Percentiles rank a stretch among this genome's conserved stretches.
phyloP scores from a whole-genome alignment of 495 filamentous ascomycete genomes.

The Neurospora sp. region DNA sequence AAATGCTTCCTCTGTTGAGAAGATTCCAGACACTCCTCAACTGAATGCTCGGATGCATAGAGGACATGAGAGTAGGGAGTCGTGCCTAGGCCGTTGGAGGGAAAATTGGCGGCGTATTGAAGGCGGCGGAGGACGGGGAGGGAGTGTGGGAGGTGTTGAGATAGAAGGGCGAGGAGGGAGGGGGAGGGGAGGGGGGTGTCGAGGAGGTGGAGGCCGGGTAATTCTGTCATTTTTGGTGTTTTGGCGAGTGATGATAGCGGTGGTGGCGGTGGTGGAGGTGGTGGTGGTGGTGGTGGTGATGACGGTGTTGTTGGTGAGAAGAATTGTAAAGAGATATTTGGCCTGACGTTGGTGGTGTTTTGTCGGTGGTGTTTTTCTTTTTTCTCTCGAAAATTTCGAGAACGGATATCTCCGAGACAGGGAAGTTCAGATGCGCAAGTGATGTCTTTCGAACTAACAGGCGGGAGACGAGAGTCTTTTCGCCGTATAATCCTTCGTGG shows the following conservation, averaged over 20 bases:
- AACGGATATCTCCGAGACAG: background rate
- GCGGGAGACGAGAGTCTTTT: background rate
- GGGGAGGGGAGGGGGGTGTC: slow-evolving; percentile 28
- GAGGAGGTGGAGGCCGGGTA: background rate
- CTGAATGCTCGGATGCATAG: slow-evolving; percentile 20
- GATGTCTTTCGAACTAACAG: background rate
- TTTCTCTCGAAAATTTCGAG: background rate
- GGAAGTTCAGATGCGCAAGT: background rate
- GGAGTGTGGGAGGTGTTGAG: slow-evolving; percentile 40
- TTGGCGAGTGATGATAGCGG: too few species aligned
- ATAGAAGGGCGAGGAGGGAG: slow-evolving; percentile 12
- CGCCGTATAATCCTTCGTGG: background rate
- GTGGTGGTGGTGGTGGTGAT: background rate
- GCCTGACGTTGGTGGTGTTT: background rate
- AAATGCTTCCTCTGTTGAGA: too few species aligned
- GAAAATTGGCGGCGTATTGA: slow-evolving; percentile 38
- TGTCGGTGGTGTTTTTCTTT: too few species aligned
- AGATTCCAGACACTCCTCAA: background rate
- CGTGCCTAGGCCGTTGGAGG: slow-evolving; percentile 15
- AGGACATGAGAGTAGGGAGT: slow-evolving; percentile 27
- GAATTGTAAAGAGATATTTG: background rate
- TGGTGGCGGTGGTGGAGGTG: background rate
- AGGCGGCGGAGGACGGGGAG: slow-evolving; percentile 48
- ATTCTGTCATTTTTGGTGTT: too few species aligned
- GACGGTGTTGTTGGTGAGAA: background rate